Conservation (phyloP, 495 filamentous ascomycete species). For the Tricharina praecox region DNA sequence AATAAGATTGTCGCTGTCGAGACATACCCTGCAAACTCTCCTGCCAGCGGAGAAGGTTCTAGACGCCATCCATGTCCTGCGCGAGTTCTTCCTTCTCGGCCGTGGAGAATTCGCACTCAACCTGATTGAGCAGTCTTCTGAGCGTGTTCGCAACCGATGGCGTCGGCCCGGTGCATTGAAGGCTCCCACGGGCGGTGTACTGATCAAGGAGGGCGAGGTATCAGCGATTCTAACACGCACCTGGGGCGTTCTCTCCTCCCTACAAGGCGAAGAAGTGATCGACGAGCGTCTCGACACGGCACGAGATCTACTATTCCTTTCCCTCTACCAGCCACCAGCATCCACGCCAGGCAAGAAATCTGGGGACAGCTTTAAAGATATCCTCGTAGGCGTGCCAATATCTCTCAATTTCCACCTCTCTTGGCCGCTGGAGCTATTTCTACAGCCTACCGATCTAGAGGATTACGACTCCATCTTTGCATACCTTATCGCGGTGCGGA, state of each 20-base stretch:
- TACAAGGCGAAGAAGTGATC: constrained; percentile 54
- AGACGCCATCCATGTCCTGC: constrained; percentile 56
- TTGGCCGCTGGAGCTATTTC: constrained; percentile 73
- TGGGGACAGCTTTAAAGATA: constrained; percentile 47
- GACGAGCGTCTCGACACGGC: constrained; percentile 67
- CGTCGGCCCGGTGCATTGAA: constrained; percentile 32
- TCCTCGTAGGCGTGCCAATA: constrained; percentile 65
- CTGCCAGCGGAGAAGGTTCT: constrained; percentile 59
- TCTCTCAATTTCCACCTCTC: constrained; percentile 52
- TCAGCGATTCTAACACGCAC: constrained; percentile 52
- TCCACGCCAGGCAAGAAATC: constrained; percentile 14
- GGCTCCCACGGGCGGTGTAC: constrained; percentile 35
- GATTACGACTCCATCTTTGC: constrained; percentile 69
- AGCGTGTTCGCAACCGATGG: constrained; percentile 46
- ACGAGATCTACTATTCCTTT: constrained; percentile 54
- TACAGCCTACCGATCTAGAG: constrained; percentile 54
- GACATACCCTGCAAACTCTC: constrained; percentile 62
- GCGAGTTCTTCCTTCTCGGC: constrained; percentile 74
- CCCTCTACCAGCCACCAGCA: constrained; percentile 33
- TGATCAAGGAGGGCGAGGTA: constrained; percentile 77
- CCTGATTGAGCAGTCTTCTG: constrained; percentile 67
- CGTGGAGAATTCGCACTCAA: constrained; percentile 81
- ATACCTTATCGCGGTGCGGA: constrained; percentile 68
- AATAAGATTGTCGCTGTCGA: constrained; percentile 65
- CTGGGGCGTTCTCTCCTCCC: constrained; percentile 57